These are phyloP conservation scores for Aspergillus conjunctus DNA, from an alignment of 495 filamentous ascomycete species.

Conservation along the genomic window DNA sequence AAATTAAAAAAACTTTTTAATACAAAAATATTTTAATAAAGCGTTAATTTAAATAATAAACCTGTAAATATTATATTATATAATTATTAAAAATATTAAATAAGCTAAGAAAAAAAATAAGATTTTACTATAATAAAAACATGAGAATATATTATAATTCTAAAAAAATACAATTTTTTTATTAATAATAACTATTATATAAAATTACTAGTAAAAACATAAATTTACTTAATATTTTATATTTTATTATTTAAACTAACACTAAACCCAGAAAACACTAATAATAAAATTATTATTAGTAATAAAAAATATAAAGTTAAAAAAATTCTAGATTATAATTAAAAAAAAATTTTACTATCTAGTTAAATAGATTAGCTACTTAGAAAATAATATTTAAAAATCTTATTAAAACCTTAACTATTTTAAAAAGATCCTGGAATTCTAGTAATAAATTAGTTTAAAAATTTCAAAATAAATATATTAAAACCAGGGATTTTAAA, in stretches of 20 bases:
- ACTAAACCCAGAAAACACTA: no score
- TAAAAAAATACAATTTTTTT: conserved; percentile 10
- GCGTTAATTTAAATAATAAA: conserved; percentile 1
- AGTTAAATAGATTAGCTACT: no score
- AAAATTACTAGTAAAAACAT: conserved; percentile 5
- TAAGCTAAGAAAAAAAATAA: conserved; percentile 1
- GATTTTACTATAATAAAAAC: background rate
- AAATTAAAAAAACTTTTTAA: conserved; percentile 1
- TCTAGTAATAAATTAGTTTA: no score
- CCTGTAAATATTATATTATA: conserved; percentile 1
- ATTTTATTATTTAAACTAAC: no score
- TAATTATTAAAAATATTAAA: conserved; percentile 8
- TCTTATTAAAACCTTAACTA: no score
- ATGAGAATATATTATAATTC: no score
- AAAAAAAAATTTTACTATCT: no score
- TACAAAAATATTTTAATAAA: conserved; percentile 7
- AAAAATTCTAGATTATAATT: conserved; percentile 3
- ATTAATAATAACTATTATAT: conserved; percentile 10
- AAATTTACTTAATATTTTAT: no score
- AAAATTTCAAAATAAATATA: conserved; percentile 8
- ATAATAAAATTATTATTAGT: no score
- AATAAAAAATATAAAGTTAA: no score
- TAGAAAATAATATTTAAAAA: no score
- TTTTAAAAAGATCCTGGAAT: no score
- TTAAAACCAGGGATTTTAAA: conserved; percentile 1